Percentiles rank a stretch among this genome's conserved stretches.
Evolutionary conservation across 805 yeast genomes (phyloP).

Genomic region (Ogataea corticis): DNA sequence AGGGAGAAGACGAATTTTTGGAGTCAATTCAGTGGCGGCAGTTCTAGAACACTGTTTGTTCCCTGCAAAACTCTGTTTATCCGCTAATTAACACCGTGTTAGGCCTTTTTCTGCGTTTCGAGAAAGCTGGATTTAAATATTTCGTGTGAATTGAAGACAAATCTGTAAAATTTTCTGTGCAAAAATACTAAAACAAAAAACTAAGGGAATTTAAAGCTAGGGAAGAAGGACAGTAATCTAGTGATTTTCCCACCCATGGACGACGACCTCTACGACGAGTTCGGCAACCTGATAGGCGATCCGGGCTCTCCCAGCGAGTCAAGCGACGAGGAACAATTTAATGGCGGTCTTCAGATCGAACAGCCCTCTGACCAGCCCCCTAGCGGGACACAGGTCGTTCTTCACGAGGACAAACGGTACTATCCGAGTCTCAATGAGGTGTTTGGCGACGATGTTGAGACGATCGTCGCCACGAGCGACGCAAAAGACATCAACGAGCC

Average conservation of each 20-base stretch:
- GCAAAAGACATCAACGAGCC: slow-evolving; percentile 55
- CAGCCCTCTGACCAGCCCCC: slow-evolving; percentile 9
- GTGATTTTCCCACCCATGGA: slow-evolving; percentile 43
- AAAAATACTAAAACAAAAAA: neutral
- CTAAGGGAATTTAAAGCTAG: neutral
- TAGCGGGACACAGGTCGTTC: slow-evolving; percentile 30
- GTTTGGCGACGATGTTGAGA: slow-evolving; percentile 65
- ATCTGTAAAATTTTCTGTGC: neutral
- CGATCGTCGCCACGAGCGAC: slow-evolving; percentile 52
- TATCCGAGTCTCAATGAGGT: slow-evolving; percentile 45
- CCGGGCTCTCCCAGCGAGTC: slow-evolving; percentile 45
- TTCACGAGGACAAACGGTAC: slow-evolving; percentile 47
- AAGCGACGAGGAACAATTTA: slow-evolving; percentile 16
- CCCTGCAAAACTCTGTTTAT: too few relatives aligned
- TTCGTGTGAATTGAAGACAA: neutral
- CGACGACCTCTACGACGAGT: slow-evolving; percentile 78
- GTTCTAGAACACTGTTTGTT: too few relatives aligned
- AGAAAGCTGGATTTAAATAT: too few relatives aligned
- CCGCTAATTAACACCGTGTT: too few relatives aligned
- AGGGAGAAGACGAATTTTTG: neutral
- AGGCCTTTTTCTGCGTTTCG: too few relatives aligned
- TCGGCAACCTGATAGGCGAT: slow-evolving; percentile 67
- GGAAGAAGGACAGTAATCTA: neutral
- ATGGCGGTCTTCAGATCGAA: slow-evolving; percentile 22
- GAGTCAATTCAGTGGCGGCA: neutral